Base-by-base conservation (phyloP, 495 filamentous ascomycete species). In the Hyaloscypha finlandica region DNA sequence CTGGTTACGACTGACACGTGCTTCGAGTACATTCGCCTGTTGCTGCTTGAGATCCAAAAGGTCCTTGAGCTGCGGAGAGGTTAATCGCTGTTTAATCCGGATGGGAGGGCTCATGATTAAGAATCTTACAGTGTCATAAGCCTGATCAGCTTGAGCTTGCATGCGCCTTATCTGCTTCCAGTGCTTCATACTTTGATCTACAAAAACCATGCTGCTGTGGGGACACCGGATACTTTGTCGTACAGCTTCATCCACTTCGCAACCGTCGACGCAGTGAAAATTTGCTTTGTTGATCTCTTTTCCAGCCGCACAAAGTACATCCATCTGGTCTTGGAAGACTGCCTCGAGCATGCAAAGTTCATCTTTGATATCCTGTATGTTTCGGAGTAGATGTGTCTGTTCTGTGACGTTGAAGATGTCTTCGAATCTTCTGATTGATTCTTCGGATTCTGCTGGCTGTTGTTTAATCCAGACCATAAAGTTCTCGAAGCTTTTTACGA, bases 311-410 rank as follows among this genome's bases (percentile, higher is more conserved):
- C 11, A 31, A 35, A 65, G 54, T n/a, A 59, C 63, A 14, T 48
- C 4, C 19, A 65, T 59, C 33, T 65, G 63, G 20, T 65, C 63
- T 25, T 59, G 16, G 53, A 65, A 65, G n/a, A 65, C 55, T 56
- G 55, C 55, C 45, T 59, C 30, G 8, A 65, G 53, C 63, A 65
- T 65, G 6, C 55, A n/a, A 16, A 65, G 55, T 59, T 65, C 63
- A 52, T 65, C 63, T 39, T 59, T 65, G 11, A 65, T 59, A 42
- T 65, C 63, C 29, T 65, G 53, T 14, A 65, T 65, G 52, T 59
- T 58, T 16, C 55, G 54, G 32, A 65, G 63, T 52, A 59, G 25
- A 19, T 65, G 53, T 16, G 63, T 65, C 32, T 65, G 54, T 20
- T 65, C 5, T 3, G 53, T 58, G 19, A 65, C 55, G 37, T 35